These are phyloP conservation scores for Xylariaceae sp. DNA, from an alignment of 2,329 filamentous ascomycete species.

Conservation along the genomic window DNA sequence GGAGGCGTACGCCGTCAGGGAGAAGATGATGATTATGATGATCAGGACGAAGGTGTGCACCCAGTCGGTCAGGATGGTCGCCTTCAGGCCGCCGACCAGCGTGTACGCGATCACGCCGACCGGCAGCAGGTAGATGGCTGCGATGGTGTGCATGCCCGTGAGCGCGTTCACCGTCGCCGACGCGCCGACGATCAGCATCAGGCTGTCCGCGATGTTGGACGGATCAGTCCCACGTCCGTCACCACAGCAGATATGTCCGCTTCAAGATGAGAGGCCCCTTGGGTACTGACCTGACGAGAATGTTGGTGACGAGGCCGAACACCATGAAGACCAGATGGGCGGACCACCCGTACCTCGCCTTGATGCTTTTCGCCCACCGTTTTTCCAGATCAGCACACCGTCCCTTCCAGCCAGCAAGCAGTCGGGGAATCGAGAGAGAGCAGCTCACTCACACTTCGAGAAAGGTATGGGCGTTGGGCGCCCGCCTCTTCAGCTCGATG, in stretches of 20 bases:
- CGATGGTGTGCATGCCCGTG: slow-evolving; percentile 68
- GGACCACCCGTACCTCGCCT: slow-evolving; percentile 19
- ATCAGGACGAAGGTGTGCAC: slow-evolving; percentile 80
- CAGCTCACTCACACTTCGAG: slow-evolving; percentile 61
- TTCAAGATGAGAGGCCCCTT: too few species aligned
- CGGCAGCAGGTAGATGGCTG: slow-evolving; percentile 77
- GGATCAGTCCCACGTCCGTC: too few species aligned
- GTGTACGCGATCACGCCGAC: slow-evolving; percentile 78
- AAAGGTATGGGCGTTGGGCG: slow-evolving; percentile 80
- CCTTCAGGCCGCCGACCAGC: slow-evolving; percentile 47
- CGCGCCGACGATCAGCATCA: slow-evolving; percentile 82
- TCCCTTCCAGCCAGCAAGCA: background rate
- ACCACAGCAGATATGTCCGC: too few species aligned
- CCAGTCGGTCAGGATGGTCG: slow-evolving; percentile 79
- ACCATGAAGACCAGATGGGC: slow-evolving; percentile 74
- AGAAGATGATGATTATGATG: slow-evolving; percentile 78
- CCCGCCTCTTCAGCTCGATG: slow-evolving; percentile 80
- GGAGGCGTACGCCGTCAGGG: slow-evolving; percentile 73
- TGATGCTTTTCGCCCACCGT: slow-evolving; percentile 13
- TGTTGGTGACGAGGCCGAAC: slow-evolving; percentile 78
- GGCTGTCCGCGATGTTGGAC: too few species aligned
- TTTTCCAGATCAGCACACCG: background rate
- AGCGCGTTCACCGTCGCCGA: slow-evolving; percentile 64
- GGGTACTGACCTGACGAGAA: too few species aligned
- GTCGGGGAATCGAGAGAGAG: too few species aligned